phyloP scores from a whole-genome alignment of 2,329 filamentous ascomycete genomes.

The Chaetomium sp. region DNA sequence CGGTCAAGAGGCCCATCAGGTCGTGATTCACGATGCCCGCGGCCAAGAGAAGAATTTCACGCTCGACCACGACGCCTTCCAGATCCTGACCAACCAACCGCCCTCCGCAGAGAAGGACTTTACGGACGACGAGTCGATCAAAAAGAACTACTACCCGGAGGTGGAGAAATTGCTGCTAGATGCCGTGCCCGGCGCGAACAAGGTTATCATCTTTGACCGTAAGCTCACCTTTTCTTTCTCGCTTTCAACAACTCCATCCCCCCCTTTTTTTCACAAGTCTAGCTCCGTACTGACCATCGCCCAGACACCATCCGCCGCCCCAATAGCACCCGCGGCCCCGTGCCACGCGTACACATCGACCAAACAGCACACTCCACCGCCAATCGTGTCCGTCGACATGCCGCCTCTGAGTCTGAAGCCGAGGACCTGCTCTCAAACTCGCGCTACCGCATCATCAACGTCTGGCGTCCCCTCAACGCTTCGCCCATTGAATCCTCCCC shows the following conservation, averaged over 20 bases:
- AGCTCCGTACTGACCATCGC: neutral
- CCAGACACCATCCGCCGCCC: conserved; percentile 69
- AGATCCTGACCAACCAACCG: conserved; percentile 52
- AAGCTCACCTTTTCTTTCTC: neutral
- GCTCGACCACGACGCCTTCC: conserved; percentile 55
- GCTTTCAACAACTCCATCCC: neutral
- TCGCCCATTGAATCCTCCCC: conserved; percentile 60
- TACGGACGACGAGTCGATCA: conserved; percentile 61
- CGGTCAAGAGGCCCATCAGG: conserved; percentile 39
- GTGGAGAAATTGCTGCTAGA: conserved; percentile 65
- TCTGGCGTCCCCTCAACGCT: conserved; percentile 65
- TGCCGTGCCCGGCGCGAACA: conserved; percentile 57
- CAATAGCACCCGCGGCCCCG: conserved; percentile 58
- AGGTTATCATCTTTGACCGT: conserved; percentile 71
- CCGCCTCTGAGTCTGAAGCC: conserved; percentile 54
- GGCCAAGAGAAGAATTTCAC: conserved; percentile 49
- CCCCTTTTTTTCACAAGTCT: neutral
- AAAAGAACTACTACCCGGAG: conserved; percentile 74
- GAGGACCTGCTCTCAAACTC: conserved; percentile 54
- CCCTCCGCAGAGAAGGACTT: conserved; percentile 52
- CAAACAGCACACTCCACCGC: conserved; percentile 64
- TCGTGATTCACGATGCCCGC: conserved; percentile 66
- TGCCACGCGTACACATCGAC: conserved; percentile 72
- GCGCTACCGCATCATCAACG: conserved; percentile 78
- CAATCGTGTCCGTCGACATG: conserved; percentile 61